These are phyloP conservation scores for Nicotiana undulata DNA, from an alignment of 257 asterid genomes.

Conservation along the genomic window DNA sequence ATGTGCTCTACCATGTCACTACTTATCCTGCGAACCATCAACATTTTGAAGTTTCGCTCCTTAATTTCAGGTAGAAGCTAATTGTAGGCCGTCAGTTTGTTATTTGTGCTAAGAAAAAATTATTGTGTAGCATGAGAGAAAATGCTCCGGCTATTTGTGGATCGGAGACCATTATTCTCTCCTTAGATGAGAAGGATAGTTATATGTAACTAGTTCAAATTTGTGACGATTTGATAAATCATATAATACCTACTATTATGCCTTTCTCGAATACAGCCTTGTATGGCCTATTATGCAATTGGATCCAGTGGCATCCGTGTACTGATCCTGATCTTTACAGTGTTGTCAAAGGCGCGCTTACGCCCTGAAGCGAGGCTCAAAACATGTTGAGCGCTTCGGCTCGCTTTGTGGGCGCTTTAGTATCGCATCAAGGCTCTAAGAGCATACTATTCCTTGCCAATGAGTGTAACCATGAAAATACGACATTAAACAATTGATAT, in stretches of 20 bases:
- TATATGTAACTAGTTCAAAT: not conserved
- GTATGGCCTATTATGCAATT: not conserved
- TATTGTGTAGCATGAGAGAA: not conserved
- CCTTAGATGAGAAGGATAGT: not conserved
- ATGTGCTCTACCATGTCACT: not conserved
- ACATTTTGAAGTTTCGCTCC: not conserved
- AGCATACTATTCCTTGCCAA: too few relatives aligned
- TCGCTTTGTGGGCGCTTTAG: too few relatives aligned
- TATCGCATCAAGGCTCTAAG: too few relatives aligned
- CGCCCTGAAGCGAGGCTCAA: too few relatives aligned
- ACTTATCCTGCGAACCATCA: conserved; percentile 7
- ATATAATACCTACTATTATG: not conserved
- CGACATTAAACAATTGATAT: too few relatives aligned
- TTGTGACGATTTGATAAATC: not conserved
- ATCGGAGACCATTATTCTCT: not conserved
- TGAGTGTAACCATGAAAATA: too few relatives aligned
- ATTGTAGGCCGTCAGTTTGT: conserved; percentile 6
- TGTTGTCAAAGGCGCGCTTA: too few relatives aligned
- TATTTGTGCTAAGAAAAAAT: not conserved
- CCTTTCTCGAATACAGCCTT: not conserved
- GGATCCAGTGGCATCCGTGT: too few relatives aligned
- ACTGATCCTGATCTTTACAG: too few relatives aligned
- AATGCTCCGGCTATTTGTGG: not conserved
- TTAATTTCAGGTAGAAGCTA: conserved; percentile 18
- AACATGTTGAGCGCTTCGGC: too few relatives aligned